Conservation (phyloP, 331 rosid genomes). For the Phaseolus coccineus region DNA sequence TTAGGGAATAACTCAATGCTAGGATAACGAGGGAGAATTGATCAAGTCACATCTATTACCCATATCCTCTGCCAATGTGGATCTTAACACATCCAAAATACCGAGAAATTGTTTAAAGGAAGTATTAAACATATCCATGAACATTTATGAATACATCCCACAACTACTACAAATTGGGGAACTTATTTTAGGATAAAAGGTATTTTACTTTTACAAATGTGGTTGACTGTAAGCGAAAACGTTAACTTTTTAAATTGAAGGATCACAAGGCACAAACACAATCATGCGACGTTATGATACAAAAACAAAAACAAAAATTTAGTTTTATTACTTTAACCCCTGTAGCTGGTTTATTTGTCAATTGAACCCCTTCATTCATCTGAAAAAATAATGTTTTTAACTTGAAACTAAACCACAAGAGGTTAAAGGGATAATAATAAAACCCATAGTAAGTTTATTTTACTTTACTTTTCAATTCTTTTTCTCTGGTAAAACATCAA, state of each 20-base stretch:
- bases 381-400: too few relatives aligned
- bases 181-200: conserved; percentile 2
- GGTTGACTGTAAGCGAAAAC: not conserved
- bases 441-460: not conserved
- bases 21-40: not conserved
- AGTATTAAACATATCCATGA: conserved; percentile 11
- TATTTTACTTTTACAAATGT: not conserved
- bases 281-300: not conserved
- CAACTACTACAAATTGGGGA: conserved; percentile 4
- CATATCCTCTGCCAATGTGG: not conserved
- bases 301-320: not conserved
- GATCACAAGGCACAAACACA: conserved; percentile 11
- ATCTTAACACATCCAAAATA: conserved; percentile 27
- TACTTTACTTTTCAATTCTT: conserved; percentile 20
- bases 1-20: not conserved
- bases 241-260: conserved; percentile 19
- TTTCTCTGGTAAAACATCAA: conserved; percentile 18
- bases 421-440: not conserved
- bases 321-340: not conserved
- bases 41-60: not conserved
- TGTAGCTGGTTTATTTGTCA: not conserved
- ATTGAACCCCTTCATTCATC: not conserved
- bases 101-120: conserved; percentile 19
- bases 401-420: not conserved
- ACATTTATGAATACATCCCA: not conserved